phyloP scores from a whole-genome alignment of 257 asterid species.

The Solanum paucissectum region DNA sequence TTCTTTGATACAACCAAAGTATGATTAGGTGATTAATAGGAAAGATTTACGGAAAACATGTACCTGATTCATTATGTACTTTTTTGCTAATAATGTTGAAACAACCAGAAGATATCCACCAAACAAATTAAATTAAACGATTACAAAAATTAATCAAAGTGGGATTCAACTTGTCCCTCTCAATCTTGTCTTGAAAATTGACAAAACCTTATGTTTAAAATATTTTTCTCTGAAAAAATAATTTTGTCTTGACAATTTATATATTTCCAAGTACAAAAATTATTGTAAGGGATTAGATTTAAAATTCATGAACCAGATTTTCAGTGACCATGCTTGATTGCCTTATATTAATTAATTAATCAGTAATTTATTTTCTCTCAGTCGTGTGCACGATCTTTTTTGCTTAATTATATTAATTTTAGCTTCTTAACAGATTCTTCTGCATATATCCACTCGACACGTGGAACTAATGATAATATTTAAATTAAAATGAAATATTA shows the following conservation, averaged over 20 bases:
- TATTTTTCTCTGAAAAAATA: not conserved
- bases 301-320: conserved; percentile 30
- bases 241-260: not conserved
- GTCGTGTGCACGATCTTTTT: conserved; percentile 56
- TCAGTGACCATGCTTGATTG: conserved; percentile 38
- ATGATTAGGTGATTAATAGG: not conserved
- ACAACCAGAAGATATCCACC: conserved; percentile 25
- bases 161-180: conserved; percentile 45
- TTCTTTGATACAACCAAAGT: not conserved
- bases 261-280: not conserved
- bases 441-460: not conserved
- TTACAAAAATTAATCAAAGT: conserved; percentile 17
- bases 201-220: conserved; percentile 20
- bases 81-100: not conserved
- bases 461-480: not conserved
- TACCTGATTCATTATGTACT: not conserved
- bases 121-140: not conserved
- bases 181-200: conserved; percentile 31
- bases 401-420: not conserved
- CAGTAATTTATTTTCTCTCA: conserved; percentile 1
- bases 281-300: conserved; percentile 15
- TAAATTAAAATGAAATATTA: not conserved
- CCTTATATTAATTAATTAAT: not conserved
- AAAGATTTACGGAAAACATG: not conserved
- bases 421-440: not conserved